Evolutionary conservation across 2,329 filamentous ascomycete species (phyloP).

Genomic region (Fusarium xyrophilum): DNA sequence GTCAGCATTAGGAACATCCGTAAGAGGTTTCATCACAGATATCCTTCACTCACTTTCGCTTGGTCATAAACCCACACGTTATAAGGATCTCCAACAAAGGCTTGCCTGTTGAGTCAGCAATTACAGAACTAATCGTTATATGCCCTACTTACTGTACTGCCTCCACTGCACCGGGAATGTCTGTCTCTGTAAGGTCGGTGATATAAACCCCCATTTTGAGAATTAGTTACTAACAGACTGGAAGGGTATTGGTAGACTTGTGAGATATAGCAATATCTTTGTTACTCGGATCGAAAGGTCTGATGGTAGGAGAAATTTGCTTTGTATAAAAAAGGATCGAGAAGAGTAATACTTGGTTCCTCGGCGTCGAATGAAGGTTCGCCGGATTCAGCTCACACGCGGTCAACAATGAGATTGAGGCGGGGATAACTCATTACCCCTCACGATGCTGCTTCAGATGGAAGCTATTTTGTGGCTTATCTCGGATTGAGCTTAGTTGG

Average conservation of each 20-base stretch:
- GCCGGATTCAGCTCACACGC: neutral
- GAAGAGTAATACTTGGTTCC: too few species aligned
- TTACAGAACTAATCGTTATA: fast-evolving
- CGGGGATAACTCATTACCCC: neutral
- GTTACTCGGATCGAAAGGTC: too few species aligned
- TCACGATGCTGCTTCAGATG: neutral
- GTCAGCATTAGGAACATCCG: fast-evolving
- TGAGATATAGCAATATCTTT: neutral
- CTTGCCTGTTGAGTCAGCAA: conserved; percentile 47
- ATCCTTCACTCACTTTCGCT: conserved; percentile 50
- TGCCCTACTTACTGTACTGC: conserved; percentile 60
- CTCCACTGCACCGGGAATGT: conserved; percentile 69
- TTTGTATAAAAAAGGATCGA: neutral
- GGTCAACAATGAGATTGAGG: neutral
- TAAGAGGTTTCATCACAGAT: fast-evolving
- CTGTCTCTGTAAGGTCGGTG: conserved; percentile 59
- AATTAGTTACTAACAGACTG: too few species aligned
- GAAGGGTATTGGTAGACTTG: neutral
- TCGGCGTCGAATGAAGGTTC: neutral
- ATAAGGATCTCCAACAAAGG: conserved; percentile 72
- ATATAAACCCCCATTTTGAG: conserved; percentile 60
- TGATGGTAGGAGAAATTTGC: fast-evolving
- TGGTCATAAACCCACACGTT: conserved; percentile 70
- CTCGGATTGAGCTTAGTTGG: neutral
- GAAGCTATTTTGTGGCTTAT: neutral